phyloP scores from a whole-genome alignment of 805 yeast genomes.

The Diddensiella transvaalensis region DNA sequence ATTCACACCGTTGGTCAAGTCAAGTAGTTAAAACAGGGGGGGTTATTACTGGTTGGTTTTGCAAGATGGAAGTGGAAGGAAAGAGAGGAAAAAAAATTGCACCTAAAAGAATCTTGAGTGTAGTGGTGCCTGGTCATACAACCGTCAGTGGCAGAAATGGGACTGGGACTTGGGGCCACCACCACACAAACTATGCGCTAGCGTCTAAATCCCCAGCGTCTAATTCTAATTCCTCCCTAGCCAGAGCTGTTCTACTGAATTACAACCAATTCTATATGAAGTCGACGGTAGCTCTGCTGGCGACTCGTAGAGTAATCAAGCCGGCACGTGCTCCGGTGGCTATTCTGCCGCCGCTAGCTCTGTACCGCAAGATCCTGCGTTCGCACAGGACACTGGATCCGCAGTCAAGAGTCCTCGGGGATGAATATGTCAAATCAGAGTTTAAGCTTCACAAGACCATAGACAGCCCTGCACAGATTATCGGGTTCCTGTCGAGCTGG shows the following conservation, averaged over 20 bases:
- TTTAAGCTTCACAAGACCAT: conserved; percentile 76
- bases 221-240: too few species aligned
- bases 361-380: conserved; percentile 76
- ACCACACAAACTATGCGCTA: too few species aligned
- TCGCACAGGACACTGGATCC: conserved; percentile 72
- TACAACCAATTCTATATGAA: too few species aligned
- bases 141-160: conserved; percentile 6
- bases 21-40: too few species aligned
- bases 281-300: too few species aligned
- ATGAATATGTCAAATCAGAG: conserved; percentile 83
- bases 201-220: too few species aligned
- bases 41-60: too few species aligned
- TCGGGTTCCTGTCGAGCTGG: conserved; percentile 93
- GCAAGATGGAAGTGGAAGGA: conserved; percentile 12
- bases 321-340: conserved; percentile 7
- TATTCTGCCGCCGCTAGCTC: conserved; percentile 73
- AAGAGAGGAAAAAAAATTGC: conserved; percentile 9
- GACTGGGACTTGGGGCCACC: conserved; percentile 3
- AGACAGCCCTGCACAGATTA: conserved; percentile 89
- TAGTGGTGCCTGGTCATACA: conserved; percentile 3
- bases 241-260: too few species aligned
- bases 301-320: neutral
- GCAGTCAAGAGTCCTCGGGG: conserved; percentile 77
- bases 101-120: conserved; percentile 10
- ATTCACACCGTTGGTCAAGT: too few species aligned